Base-by-base conservation (phyloP, 139 green algal species). In the Closterium sp. region DNA sequence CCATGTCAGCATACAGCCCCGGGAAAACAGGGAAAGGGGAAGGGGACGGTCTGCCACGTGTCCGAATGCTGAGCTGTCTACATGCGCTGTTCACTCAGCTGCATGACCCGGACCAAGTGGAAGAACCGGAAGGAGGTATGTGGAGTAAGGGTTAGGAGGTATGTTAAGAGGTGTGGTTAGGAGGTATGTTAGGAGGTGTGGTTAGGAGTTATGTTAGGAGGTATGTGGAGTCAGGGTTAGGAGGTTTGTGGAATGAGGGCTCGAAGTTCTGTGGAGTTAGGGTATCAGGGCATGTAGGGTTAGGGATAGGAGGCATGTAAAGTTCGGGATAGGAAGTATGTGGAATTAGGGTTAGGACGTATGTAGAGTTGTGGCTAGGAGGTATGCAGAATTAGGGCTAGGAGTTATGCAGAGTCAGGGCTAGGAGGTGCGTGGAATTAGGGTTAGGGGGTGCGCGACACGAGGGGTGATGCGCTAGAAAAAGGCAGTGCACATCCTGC, bases 31-130 rank as follows among this genome's bases (percentile, higher is more conserved):
- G 83, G 83, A 86, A 86, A 34, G 83, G 83, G n/a, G 83, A 33
- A 86, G 83, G 83, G 83, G 83, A 86, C 30, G 83, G 83, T 9
- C 83, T 86, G 83, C 83, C 83, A 86, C 83, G 83, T 34, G 83
- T 86, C 30, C n/a, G 83, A 2, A 86, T 86, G 83, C 83, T 86
- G 1, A 86, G 83, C 83, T 86, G 83, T 86, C 83, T 86, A 32
- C 83, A 86, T 86, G 83, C 83, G 0, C 83, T 86, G 30, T 86
- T 86, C 83, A 86, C 83, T 21, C 83, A 86, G 25, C 25, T 86
- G 30, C 83, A 86, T 33, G 83, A 86, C 83, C 83, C 83, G 21
- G 83, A 86, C 23, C 83, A 86, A 33, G 83, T 34, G 83, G 83
- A 86, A 86, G 83, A 33, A 32, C 30, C 83, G 83, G 83, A 86